Percentiles rank a stretch among this genome's conserved stretches.
Evolutionary conservation across 1,139 yeast genomes (phyloP).

Genomic region (Taiozyma onychis): DNA sequence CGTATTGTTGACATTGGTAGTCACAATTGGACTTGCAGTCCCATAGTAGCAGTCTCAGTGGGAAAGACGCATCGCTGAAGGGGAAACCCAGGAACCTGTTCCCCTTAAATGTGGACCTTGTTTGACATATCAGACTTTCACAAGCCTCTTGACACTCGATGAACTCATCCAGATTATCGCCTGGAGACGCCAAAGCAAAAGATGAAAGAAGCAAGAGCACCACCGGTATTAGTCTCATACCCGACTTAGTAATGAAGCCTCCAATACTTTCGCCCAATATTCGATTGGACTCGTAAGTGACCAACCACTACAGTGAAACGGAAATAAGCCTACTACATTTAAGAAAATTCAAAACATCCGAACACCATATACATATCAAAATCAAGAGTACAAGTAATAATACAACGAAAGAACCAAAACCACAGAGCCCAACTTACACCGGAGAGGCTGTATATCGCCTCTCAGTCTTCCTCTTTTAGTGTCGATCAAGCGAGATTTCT

Average conservation of each 20-base stretch:
- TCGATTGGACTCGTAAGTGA: neutral
- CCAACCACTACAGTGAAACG: neutral
- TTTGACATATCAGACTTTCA: constrained; percentile 31
- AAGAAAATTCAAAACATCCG: neutral
- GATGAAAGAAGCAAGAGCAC: neutral
- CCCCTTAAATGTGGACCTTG: constrained; percentile 14
- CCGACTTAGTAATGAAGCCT: neutral
- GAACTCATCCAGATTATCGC: constrained; percentile 73
- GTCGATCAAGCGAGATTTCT: constrained; percentile 3
- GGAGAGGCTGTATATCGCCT: neutral
- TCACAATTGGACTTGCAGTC: constrained; percentile 81
- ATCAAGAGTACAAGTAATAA: neutral
- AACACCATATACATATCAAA: neutral
- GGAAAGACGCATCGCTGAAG: constrained; percentile 23
- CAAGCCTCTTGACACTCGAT: constrained; percentile 62
- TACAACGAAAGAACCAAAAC: neutral
- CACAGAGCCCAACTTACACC: neutral
- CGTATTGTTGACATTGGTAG: constrained; percentile 77
- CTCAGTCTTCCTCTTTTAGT: neutral
- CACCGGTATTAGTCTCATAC: neutral
- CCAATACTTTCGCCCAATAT: neutral
- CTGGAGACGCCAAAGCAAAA: constrained; percentile 49
- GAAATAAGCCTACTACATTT: neutral
- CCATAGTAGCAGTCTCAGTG: constrained; percentile 58
- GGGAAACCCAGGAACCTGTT: constrained; percentile 29